Conservation (phyloP, 2,329 filamentous ascomycete genomes). For the Rhynchosporium graminicola region DNA sequence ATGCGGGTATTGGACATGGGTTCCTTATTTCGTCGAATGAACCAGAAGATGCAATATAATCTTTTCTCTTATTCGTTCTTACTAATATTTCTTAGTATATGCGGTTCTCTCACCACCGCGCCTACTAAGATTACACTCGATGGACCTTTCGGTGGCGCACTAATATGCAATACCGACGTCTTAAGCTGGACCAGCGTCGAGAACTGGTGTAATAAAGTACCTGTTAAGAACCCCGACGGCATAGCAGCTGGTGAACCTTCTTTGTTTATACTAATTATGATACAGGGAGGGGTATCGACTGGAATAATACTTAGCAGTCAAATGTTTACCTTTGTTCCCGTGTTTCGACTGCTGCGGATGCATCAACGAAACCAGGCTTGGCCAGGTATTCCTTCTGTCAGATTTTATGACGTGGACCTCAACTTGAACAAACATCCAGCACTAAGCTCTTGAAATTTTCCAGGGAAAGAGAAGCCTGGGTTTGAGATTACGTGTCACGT, state of each 20-base stretch:
- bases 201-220: conserved; percentile 5
- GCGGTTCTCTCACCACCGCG: background rate
- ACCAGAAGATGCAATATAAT: no score
- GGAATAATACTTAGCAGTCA: background rate
- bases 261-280: background rate
- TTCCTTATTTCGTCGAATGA: conserved; percentile 1
- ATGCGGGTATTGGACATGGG: conserved; percentile 8
- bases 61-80: no score
- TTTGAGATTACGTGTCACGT: no score
- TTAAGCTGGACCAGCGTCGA: background rate
- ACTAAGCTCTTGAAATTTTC: no score
- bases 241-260: background rate
- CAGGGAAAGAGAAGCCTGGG: no score
- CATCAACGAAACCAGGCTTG: background rate
- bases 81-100: background rate
- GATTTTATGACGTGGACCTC: background rate
- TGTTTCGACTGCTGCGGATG: conserved; percentile 6
- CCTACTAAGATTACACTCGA: background rate
- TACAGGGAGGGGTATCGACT: background rate
- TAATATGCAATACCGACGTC: background rate
- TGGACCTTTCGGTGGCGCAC: background rate
- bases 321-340: background rate
- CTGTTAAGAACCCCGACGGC: background rate
- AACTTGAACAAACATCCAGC: background rate
- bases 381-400: background rate